Base-by-base conservation (phyloP, 495 filamentous ascomycete species). In the Podospora fimiseda region DNA sequence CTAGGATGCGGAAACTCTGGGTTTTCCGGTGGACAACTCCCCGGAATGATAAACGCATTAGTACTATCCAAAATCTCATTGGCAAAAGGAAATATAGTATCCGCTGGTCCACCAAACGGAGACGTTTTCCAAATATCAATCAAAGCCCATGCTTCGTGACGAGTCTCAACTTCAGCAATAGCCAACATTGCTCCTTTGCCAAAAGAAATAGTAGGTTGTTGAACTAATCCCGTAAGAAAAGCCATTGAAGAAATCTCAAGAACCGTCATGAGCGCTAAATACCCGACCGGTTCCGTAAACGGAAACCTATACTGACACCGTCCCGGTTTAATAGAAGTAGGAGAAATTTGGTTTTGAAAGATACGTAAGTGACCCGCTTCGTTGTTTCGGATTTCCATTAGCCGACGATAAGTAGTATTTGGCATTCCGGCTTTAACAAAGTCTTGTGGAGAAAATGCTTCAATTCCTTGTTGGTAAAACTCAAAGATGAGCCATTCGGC, bases 361-460 rank as follows among this genome's bases (percentile, higher is more conserved):
- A 81, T 72, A 53, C 75, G 76, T 20, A 77, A 59, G 51, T 81
- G 78, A 30, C 77, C 78, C 38, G 78, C 78, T 59, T 80, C 78
- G 56, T 80, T 81, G 63, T 80, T 72, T 43, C 78, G 73, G 45
- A 81, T 78, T 52, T 81, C 74, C 43, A 66, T 59, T 54, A 81
- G 71, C 13, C 75, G 71, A n/a, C 67, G 56, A 48, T 74, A 75
- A 1, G 78, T 80, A 5, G 57, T 69, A 36, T 69, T 62, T 5
- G 75, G 75, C 24, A 72, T 62, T 37, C 74, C 76, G 18, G 63
- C 57, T 11, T 59, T 57, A 36, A 66, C 63, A 52, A 80, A 80
- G 40, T 65, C 56, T 1, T 62, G 53, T 20, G 53, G 21, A 27
- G 68, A 73, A 60, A 78, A 81, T 11, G 55, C 50, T 46, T 78